Conservation (phyloP, 169 alveolate species). For the Eimeria mitis region DNA sequence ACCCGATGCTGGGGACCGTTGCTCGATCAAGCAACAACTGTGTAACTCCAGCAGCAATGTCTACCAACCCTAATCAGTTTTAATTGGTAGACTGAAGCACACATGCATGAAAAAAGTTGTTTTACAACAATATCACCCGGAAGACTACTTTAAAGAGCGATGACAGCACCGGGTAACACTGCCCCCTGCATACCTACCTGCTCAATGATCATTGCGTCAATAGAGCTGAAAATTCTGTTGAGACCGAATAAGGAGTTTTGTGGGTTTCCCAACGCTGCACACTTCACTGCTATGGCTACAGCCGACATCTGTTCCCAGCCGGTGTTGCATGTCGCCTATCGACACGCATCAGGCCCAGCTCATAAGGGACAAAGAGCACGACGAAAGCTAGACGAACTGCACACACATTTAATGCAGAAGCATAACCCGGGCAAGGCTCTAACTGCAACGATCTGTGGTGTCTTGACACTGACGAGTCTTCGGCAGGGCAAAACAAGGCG, state of each 20-base stretch:
- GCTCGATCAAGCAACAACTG: not conserved
- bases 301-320: not conserved
- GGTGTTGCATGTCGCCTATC: not conserved
- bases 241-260: not conserved
- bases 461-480: constrained; percentile 5
- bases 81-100: not conserved
- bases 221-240: not conserved
- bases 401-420: not conserved
- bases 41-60: not conserved
- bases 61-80: not conserved
- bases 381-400: not conserved
- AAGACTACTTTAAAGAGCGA: not conserved
- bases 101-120: not conserved
- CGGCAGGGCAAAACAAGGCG: not conserved
- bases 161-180: not conserved
- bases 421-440: not conserved
- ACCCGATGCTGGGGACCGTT: not conserved
- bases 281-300: not conserved
- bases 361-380: not conserved
- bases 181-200: not conserved
- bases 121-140: not conserved
- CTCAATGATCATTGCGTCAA: not conserved
- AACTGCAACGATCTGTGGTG: not conserved
- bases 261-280: not conserved
- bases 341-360: not conserved